Conservation (phyloP, 2,329 filamentous ascomycete genomes). For the Ramichloridium luteum region DNA sequence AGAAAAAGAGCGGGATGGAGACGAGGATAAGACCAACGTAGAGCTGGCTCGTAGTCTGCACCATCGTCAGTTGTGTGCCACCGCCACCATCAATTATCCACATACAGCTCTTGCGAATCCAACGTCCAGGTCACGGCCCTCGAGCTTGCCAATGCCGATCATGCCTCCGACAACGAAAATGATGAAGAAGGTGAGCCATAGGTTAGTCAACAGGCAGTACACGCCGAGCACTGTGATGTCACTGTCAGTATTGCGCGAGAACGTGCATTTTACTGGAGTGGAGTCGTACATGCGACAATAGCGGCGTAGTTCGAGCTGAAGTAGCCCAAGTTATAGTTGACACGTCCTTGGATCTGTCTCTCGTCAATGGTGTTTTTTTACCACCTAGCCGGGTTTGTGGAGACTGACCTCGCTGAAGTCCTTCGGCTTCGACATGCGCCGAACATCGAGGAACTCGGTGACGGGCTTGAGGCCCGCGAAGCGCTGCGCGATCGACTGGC, state of each 20-base stretch:
- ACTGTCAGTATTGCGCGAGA: no score
- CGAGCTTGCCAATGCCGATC: conserved; percentile 81
- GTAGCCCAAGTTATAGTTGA: conserved; percentile 95
- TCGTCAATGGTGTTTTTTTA: background rate
- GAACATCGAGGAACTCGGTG: conserved; percentile 89
- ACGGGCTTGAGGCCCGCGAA: conserved; percentile 89
- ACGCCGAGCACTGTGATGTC: conserved; percentile 78
- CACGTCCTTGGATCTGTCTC: conserved; percentile 53
- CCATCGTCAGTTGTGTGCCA: no score
- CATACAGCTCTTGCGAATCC: conserved; percentile 57
- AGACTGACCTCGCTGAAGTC: conserved; percentile 70
- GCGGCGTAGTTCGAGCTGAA: conserved; percentile 98
- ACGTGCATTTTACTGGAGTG: no score
- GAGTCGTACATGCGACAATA: conserved; percentile 52
- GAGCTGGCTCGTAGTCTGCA: conserved; percentile 34
- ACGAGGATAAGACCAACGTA: conserved; percentile 80
- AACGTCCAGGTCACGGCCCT: conserved; percentile 77
- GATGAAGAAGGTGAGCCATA: conserved; percentile 80
- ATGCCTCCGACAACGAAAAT: conserved; percentile 74
- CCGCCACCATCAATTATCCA: no score
- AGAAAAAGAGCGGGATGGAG: conserved; percentile 74
- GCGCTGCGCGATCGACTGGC: conserved; percentile 63
- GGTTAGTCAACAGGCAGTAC: conserved; percentile 86
- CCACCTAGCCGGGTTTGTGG: no score
- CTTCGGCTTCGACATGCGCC: conserved; percentile 84